phyloP scores from a whole-genome alignment of 306 rosid genomes.

The Hylodesmum podocarpum region DNA sequence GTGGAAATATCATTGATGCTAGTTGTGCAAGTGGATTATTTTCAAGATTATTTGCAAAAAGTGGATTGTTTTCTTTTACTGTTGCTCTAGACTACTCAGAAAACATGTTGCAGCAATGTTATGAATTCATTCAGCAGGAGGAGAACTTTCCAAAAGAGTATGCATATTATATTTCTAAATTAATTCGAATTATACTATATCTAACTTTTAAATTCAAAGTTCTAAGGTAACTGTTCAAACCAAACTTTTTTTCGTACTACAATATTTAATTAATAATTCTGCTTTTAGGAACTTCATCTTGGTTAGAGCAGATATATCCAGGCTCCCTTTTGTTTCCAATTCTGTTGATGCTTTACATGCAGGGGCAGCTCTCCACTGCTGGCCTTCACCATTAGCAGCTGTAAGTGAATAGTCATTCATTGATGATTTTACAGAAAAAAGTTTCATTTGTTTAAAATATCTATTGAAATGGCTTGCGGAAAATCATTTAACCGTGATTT shows the following conservation, averaged over 20 bases:
- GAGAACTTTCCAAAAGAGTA: constrained; percentile 82
- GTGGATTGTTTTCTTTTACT: constrained; percentile 75
- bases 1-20: constrained; percentile 89
- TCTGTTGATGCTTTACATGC: constrained; percentile 94
- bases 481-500: constrained; percentile 22
- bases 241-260: constrained; percentile 3
- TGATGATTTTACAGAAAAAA: constrained; percentile 10
- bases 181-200: constrained; percentile 11
- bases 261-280: constrained; percentile 20
- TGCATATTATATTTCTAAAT: constrained; percentile 22
- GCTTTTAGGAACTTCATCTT: constrained; percentile 58
- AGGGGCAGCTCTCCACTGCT: constrained; percentile 94
- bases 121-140: constrained; percentile 79
- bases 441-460: constrained; percentile 20
- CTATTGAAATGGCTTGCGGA: constrained; percentile 8
- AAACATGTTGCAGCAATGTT: constrained; percentile 85
- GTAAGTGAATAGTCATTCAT: constrained; percentile 51
- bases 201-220: not conserved
- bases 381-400: constrained; percentile 93
- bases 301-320: constrained; percentile 89
- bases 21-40: constrained; percentile 94
- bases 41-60: constrained; percentile 87
- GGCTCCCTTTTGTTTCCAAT: constrained; percentile 88
- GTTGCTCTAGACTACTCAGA: constrained; percentile 95
- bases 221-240: not conserved